Percentiles rank a stretch among this genome's conserved stretches.
phyloP scores from a whole-genome alignment of 1,284 basidiomycete genomes.

The Schizophyllum commune region DNA sequence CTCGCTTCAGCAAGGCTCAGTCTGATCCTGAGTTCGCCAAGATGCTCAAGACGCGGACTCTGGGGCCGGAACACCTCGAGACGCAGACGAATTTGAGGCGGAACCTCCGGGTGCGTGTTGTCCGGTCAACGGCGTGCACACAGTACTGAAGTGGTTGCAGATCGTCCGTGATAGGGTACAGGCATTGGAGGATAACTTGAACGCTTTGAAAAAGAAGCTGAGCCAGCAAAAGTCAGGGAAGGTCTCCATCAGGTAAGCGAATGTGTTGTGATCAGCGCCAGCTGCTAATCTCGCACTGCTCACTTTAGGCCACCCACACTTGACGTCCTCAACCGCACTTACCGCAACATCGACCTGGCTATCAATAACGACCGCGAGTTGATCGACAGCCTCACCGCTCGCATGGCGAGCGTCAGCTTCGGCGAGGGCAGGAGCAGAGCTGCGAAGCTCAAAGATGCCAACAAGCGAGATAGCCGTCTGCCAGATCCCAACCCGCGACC shows the following conservation, averaged over 20 bases:
- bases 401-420: slow-evolving; percentile 49
- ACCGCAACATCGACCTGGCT: slow-evolving; percentile 72
- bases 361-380: slow-evolving; percentile 58
- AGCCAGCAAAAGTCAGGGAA: slow-evolving; percentile 57
- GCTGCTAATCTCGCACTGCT: neutral
- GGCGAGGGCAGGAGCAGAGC: slow-evolving; percentile 11
- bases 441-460: slow-evolving; percentile 9
- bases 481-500: slow-evolving; percentile 30
- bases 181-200: slow-evolving; percentile 71
- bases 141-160: slow-evolving; percentile 26
- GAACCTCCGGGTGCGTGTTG: slow-evolving; percentile 49
- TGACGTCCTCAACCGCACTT: slow-evolving; percentile 78
- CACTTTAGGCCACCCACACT: slow-evolving; percentile 64
- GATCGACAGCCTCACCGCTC: slow-evolving; percentile 45
- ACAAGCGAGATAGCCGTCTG: slow-evolving; percentile 33
- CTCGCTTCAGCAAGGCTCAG: slow-evolving; percentile 67
- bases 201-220: slow-evolving; percentile 63
- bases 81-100: slow-evolving; percentile 70
- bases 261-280: neutral
- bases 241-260: slow-evolving; percentile 50
- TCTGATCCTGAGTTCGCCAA: slow-evolving; percentile 74
- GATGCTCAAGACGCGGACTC: slow-evolving; percentile 70
- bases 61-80: slow-evolving; percentile 86
- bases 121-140: neutral
- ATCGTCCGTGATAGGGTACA: slow-evolving; percentile 61